Base-by-base conservation (phyloP, 2,329 filamentous ascomycete genomes). In the Calonectria hongkongensis region DNA sequence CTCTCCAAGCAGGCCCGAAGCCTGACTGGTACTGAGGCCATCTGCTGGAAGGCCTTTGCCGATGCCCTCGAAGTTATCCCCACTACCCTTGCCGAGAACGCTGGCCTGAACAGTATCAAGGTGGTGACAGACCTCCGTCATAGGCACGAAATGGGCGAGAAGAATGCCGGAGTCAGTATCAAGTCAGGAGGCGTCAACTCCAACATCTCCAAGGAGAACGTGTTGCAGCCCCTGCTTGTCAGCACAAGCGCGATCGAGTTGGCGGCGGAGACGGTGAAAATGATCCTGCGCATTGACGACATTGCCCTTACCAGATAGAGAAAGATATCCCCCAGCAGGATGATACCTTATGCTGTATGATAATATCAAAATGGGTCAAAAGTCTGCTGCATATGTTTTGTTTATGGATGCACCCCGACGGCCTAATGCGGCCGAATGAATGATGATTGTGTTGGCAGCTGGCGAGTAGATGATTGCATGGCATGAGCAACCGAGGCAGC, bases 31-130 rank as follows among this genome's bases (percentile, higher is more conserved):
- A 98, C 97, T 6, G 97, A 99, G 85, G 92, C 95, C 47, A 98
- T 98, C 82, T 99, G 97, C 91, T 99, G 95, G 95, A 98, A 98
- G 88, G 96, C 96, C 0, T 99, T 99, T 82, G 97, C 97, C 2
- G 96, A 99, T 76, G 97, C 97, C 9, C 94, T 99, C 88, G 97
- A 99, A 87, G 95, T 99, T 50, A 94, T 99, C 68, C 97, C 97
- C 16, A 98, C 96, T 41, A 99, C 97, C 1, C 89, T 99, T 78
- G 97, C 97, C 0, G 97, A 99, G 87, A 99, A 99, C 80, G 97
- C 97, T 0, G 97, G 97, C 63, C 89, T 99, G 75, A 99, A 99
- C 89, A 96, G 94, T 84, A 99, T 99, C 90, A 98, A 97, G 88
- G 97, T 99, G 33, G 97, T 99, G 58, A 99, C 97, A 30, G 97